phyloP scores from a whole-genome alignment of 2,329 filamentous ascomycete species.

The Colletotrichum gloeosporioides region DNA sequence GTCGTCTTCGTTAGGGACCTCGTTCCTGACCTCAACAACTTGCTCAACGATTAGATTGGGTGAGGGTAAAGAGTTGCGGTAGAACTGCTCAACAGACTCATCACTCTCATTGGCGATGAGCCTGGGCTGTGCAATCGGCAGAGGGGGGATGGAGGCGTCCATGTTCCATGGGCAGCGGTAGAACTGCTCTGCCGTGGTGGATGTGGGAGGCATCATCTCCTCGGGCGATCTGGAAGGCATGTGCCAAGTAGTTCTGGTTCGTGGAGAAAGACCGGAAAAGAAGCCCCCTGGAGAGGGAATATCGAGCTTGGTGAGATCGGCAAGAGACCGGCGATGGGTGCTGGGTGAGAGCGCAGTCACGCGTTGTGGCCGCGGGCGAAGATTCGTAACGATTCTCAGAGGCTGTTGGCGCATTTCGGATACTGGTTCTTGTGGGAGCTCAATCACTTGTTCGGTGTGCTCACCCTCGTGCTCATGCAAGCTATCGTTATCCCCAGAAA shows the following conservation, averaged over 20 bases:
- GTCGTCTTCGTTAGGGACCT: conserved; percentile 60
- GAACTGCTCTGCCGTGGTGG: conserved; percentile 90
- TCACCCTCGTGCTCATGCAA: conserved; percentile 67
- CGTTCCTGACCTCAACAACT: conserved; percentile 63
- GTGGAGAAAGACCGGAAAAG: conserved; percentile 82
- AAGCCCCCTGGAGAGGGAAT: conserved; percentile 93
- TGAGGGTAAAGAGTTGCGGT: conserved; percentile 37
- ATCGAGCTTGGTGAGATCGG: conserved; percentile 80
- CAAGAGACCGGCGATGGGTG: conserved; percentile 63
- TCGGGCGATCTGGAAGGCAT: conserved; percentile 59
- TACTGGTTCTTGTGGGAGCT: conserved; percentile 49
- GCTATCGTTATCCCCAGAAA: conserved; percentile 60
- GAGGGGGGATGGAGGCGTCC: conserved; percentile 40
- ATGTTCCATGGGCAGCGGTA: conserved; percentile 82
- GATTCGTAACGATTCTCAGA: conserved; percentile 53
- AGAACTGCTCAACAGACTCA: conserved; percentile 40
- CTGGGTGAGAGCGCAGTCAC: conserved; percentile 38
- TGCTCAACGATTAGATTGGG: conserved; percentile 64
- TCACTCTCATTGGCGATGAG: conserved; percentile 33
- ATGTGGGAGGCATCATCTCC: conserved; percentile 71
- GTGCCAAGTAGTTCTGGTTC: conserved; percentile 83
- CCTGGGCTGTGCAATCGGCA: conserved; percentile 26
- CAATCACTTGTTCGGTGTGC: conserved; percentile 52
- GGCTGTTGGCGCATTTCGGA: conserved; percentile 60
- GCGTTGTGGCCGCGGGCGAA: conserved; percentile 32